Conservation (phyloP, 129 eudicot genomes). For the Dittrichia graveolens region DNA sequence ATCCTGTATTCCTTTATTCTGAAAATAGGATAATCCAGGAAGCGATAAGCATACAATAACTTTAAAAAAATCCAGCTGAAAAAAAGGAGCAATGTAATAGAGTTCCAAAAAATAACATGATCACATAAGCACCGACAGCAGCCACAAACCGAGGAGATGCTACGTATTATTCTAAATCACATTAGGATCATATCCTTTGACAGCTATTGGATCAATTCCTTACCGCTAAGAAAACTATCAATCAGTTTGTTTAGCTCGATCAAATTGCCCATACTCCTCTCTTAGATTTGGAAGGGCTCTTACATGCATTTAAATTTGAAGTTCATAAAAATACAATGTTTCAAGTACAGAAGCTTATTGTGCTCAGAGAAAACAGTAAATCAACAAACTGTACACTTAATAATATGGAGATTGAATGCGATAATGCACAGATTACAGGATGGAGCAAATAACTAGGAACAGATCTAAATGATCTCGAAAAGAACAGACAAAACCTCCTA, state of each 20-base stretch:
- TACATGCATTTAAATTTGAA: not conserved
- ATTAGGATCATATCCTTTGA: not conserved
- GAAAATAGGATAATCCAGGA: not conserved
- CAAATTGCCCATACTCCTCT: not conserved
- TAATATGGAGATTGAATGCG: not conserved
- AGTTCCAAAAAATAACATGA: not conserved
- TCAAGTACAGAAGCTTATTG: not conserved
- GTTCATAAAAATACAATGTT: not conserved
- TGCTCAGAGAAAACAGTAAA: constrained; percentile 5
- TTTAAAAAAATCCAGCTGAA: not conserved
- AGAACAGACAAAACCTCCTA: not conserved
- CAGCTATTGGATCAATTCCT: not conserved
- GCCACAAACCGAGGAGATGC: not conserved
- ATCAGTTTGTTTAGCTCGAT: not conserved
- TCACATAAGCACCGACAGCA: constrained; percentile 1
- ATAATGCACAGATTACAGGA: constrained; percentile 6
- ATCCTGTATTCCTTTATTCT: not conserved
- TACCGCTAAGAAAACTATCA: not conserved
- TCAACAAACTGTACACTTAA: constrained; percentile 14
- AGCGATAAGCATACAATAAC: constrained; percentile 8
- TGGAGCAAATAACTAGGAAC: constrained; percentile 3
- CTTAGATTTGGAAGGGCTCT: not conserved
- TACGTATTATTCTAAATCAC: not conserved
- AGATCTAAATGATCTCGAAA: constrained; percentile 24
- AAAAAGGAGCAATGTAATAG: not conserved